A percentile compares a stretch with the other conserved stretches of the same genome.
These are phyloP conservation scores for Podospora comata DNA, from an alignment of 495 filamentous ascomycete genomes.

Conservation along the genomic window DNA sequence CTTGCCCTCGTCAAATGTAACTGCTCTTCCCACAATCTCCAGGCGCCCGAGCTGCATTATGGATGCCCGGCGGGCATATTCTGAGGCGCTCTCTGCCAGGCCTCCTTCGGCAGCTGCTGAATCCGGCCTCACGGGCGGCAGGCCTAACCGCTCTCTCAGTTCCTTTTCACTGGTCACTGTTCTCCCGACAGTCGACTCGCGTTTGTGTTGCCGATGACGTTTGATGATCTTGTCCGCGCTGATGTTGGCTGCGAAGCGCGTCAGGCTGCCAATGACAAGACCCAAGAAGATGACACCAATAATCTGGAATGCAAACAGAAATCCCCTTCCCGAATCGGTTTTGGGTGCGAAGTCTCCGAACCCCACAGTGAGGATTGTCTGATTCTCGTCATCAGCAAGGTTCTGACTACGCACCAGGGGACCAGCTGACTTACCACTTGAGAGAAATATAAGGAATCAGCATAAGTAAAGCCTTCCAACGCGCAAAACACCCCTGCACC, in stretches of 20 bases:
- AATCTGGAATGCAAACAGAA: slow-evolving; percentile 70
- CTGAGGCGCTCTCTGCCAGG: neutral
- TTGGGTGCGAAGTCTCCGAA: slow-evolving; percentile 59
- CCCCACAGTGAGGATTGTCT: slow-evolving; percentile 64
- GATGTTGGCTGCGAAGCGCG: slow-evolving; percentile 60
- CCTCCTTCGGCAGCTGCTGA: neutral
- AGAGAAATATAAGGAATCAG: slow-evolving; percentile 69
- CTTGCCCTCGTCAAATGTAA: slow-evolving; percentile 37
- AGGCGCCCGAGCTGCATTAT: slow-evolving; percentile 38
- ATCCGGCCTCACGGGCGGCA: slow-evolving; percentile 29
- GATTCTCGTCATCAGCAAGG: neutral
- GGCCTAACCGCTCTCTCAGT: slow-evolving; percentile 40
- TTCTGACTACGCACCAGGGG: neutral
- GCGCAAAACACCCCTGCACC: slow-evolving; percentile 61
- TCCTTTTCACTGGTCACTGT: slow-evolving; percentile 49
- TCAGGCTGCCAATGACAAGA: slow-evolving; percentile 69
- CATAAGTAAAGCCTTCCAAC: slow-evolving; percentile 63
- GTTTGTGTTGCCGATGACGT: slow-evolving; percentile 57
- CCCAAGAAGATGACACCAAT: slow-evolving; percentile 73
- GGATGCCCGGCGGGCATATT: slow-evolving; percentile 24
- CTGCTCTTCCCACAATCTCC: slow-evolving; percentile 34
- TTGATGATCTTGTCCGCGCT: slow-evolving; percentile 64
- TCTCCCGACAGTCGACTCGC: slow-evolving; percentile 55
- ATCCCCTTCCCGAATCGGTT: slow-evolving; percentile 45
- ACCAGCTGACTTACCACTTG: slow-evolving; percentile 43